Conservation (phyloP, 202 grass and related monocot species). For the Hordeum pubiflorum region DNA sequence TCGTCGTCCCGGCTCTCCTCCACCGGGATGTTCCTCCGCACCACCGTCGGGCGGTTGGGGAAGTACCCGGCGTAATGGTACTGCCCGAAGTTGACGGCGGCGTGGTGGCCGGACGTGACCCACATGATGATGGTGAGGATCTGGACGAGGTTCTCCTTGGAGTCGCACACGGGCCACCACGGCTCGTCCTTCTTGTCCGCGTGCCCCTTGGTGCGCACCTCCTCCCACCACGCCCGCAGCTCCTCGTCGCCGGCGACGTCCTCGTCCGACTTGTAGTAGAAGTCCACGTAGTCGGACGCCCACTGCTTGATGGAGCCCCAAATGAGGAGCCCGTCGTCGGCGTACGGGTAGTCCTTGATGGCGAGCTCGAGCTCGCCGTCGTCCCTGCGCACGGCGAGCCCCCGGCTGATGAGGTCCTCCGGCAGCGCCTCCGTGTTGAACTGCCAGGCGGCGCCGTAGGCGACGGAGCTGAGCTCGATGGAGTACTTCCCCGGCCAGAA, state of each 20-base stretch:
- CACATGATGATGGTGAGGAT: slow-evolving; percentile 76
- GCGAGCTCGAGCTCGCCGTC: slow-evolving; percentile 48
- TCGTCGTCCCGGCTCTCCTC: slow-evolving; percentile 39
- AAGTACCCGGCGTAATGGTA: slow-evolving; percentile 89
- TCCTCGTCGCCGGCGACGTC: slow-evolving; percentile 46
- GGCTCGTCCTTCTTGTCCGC: slow-evolving; percentile 88
- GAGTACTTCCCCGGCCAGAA: slow-evolving; percentile 69
- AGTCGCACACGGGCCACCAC: slow-evolving; percentile 69
- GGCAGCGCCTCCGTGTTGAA: slow-evolving; percentile 82
- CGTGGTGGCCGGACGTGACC: slow-evolving; percentile 75
- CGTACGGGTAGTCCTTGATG: slow-evolving; percentile 85
- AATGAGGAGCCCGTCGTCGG: slow-evolving; percentile 60
- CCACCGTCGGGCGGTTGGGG: slow-evolving; percentile 68
- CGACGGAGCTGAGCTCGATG: slow-evolving; percentile 57
- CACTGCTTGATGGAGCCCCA: slow-evolving; percentile 63
- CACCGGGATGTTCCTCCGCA: slow-evolving; percentile 69
- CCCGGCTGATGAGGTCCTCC: slow-evolving; percentile 59
- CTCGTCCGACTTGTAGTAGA: slow-evolving; percentile 52
- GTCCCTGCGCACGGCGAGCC: slow-evolving; percentile 50
- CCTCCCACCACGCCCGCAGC: slow-evolving; percentile 75
- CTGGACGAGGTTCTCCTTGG: slow-evolving; percentile 30
- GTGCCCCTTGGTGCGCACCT: slow-evolving; percentile 75
- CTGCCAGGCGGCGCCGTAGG: slow-evolving; percentile 55
- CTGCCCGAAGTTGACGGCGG: slow-evolving; percentile 91
- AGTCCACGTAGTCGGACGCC: slow-evolving; percentile 46